Conservation (phyloP, 2,329 filamentous ascomycete genomes). For the Sclerotinia sclerotiorum region DNA sequence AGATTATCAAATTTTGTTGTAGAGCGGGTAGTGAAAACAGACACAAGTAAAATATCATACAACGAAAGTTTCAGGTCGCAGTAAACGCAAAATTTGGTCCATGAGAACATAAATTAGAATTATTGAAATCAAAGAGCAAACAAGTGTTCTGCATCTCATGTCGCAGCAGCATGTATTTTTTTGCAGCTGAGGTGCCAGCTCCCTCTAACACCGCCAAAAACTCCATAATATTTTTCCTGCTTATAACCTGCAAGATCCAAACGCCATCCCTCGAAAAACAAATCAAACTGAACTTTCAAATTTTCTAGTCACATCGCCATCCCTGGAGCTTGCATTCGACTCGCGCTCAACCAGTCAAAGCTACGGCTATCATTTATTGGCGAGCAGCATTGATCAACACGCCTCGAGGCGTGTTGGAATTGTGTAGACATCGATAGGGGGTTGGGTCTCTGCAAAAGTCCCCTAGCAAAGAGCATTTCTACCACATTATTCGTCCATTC, state of each 20-base stretch:
- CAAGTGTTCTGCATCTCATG: neutral
- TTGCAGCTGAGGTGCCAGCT: neutral
- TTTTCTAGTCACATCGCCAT: slow-evolving; percentile 18
- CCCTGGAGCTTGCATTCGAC: neutral
- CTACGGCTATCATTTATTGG: slow-evolving; percentile 15
- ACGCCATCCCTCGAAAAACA: neutral
- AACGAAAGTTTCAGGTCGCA: neutral
- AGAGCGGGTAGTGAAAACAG: neutral
- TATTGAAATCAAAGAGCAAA: neutral
- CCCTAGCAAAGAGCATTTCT: neutral
- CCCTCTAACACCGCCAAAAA: neutral
- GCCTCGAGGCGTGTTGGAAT: neutral
- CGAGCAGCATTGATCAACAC: slow-evolving; percentile 17
- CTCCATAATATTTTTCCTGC: neutral
- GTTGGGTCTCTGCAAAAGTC: slow-evolving; percentile 1
- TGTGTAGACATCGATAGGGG: slow-evolving; percentile 10
- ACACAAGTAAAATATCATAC: neutral
- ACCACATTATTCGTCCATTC: slow-evolving; percentile 15
- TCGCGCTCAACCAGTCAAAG: slow-evolving; percentile 18
- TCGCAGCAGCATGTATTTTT: neutral
- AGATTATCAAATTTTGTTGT: neutral
- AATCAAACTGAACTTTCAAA: neutral
- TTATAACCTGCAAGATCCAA: neutral
- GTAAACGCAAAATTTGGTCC: neutral
- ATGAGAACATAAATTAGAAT: neutral